Conservation (phyloP, 2,329 filamentous ascomycete species). For the Hirsutella minnesotensis region DNA sequence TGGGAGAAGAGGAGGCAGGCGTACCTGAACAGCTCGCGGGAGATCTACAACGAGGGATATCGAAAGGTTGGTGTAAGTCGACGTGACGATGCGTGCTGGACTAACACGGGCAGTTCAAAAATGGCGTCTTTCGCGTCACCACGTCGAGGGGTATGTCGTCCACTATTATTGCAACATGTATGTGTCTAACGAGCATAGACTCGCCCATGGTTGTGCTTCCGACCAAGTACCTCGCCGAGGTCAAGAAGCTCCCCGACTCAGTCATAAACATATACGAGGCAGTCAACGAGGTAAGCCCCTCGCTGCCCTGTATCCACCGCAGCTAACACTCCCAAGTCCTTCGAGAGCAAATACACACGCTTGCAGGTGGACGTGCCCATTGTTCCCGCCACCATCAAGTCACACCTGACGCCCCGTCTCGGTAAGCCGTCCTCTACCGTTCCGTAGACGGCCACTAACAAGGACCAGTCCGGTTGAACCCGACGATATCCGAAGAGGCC, state of each 20-base stretch:
- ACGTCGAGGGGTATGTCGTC: not conserved
- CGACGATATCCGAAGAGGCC: not conserved
- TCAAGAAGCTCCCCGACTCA: not conserved
- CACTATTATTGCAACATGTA: not conserved
- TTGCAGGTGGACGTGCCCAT: not conserved
- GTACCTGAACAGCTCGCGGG: not conserved
- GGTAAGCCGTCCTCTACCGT: not conserved
- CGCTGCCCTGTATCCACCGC: not conserved
- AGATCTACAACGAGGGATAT: not conserved
- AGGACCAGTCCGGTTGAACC: not conserved
- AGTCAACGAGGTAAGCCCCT: not conserved
- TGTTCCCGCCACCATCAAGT: not conserved
- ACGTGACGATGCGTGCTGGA: not conserved
- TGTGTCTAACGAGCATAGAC: not conserved
- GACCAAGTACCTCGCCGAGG: not conserved
- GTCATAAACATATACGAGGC: not conserved
- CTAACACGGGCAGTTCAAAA: not conserved
- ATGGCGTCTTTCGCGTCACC: not conserved
- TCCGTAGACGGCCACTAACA: not conserved
- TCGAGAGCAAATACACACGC: not conserved
- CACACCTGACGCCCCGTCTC: not conserved
- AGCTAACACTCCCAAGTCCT: not conserved
- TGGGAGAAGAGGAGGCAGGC: not conserved
- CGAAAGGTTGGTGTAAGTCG: not conserved
- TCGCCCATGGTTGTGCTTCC: not conserved